Conservation (phyloP, 78 protist species). For the Capsaspora owczarzaki region DNA sequence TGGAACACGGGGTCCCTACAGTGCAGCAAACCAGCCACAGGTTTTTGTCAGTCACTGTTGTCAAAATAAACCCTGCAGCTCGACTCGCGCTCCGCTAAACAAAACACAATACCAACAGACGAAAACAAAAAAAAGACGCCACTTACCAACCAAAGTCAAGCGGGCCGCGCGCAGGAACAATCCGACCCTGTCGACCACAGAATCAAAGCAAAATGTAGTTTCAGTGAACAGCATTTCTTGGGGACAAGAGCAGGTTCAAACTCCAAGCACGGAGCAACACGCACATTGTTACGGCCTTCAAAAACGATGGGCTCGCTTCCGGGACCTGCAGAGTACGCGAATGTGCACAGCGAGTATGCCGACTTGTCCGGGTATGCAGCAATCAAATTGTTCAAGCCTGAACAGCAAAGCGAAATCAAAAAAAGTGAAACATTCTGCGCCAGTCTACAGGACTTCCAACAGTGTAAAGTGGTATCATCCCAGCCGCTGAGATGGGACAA, state of each 20-base stretch:
- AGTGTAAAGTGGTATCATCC: no score
- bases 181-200: slow-evolving; percentile 38
- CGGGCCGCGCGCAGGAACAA: slow-evolving; percentile 82
- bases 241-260: not conserved
- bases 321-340: slow-evolving; percentile 69
- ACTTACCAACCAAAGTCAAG: slow-evolving; percentile 57
- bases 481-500: no score
- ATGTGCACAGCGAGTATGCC: slow-evolving; percentile 89
- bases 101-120: slow-evolving; percentile 16
- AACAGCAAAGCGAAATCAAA: no score
- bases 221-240: no score
- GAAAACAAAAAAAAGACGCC: not conserved
- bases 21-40: not conserved
- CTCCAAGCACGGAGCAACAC: not conserved
- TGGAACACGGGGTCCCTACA: slow-evolving; percentile 83
- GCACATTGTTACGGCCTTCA: slow-evolving; percentile 58
- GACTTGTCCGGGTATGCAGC: slow-evolving; percentile 76
- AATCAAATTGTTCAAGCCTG: slow-evolving; percentile 74
- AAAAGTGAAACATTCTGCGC: no score
- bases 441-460: no score
- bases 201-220: not conserved
- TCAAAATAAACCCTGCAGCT: not conserved
- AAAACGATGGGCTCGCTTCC: slow-evolving; percentile 65
- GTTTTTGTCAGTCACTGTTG: not conserved
- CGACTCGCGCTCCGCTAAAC: no score